Conservation (phyloP, 257 asterid species). For the Euphrasia confusa region DNA sequence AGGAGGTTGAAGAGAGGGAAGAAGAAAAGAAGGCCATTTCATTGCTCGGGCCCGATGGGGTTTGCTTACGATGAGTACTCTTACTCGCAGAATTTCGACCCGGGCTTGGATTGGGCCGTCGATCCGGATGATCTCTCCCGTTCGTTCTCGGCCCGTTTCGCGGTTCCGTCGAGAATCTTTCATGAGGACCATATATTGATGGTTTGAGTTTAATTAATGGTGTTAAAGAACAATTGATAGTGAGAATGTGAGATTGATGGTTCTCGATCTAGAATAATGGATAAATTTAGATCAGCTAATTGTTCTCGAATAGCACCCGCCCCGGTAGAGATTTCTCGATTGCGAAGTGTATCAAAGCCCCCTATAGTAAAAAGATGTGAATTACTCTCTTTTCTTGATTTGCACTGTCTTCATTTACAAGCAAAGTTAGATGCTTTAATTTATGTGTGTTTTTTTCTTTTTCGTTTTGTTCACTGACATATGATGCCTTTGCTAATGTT, state of each 20-base stretch:
- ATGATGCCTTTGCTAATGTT: slow-evolving; percentile 14
- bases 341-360: too few species aligned
- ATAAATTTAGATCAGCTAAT: too few species aligned
- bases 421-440: slow-evolving; percentile 27
- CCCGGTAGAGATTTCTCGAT: too few species aligned
- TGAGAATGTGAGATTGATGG: too few species aligned
- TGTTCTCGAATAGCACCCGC: too few species aligned
- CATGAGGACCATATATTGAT: slow-evolving; percentile 37
- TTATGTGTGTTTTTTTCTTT: background rate
- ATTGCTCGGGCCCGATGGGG: slow-evolving; percentile 42
- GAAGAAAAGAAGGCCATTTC: slow-evolving; percentile 35
- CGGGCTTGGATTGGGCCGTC: slow-evolving; percentile 30
- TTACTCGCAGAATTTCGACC: slow-evolving; percentile 69
- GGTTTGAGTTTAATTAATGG: background rate
- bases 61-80: slow-evolving; percentile 58
- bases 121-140: slow-evolving; percentile 50
- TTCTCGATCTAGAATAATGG: too few species aligned
- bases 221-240: background rate
- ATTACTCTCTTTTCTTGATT: background rate
- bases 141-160: slow-evolving; percentile 74
- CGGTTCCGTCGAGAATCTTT: slow-evolving; percentile 58
- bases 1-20: slow-evolving; percentile 63
- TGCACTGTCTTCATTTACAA: slow-evolving; percentile 23
- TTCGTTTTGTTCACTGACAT: background rate
- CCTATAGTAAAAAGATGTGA: too few species aligned